Percentiles rank a stretch among this genome's conserved stretches.
phyloP scores from a whole-genome alignment of 176 grass and related monocot species.

The Chloris gayana region DNA sequence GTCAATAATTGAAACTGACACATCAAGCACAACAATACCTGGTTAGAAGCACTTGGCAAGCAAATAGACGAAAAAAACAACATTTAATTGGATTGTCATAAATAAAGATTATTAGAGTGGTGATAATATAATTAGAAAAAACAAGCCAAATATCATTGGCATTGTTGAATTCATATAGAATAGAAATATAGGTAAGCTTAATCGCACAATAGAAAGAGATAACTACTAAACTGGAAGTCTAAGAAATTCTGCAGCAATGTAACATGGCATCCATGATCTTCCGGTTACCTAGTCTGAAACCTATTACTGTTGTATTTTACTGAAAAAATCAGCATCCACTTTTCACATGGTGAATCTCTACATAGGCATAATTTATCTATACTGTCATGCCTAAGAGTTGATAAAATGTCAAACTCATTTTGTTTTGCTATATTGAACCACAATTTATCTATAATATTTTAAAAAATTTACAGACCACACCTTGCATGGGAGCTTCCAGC shows the following conservation, averaged over 20 bases:
- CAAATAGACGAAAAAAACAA: slow-evolving; percentile 10
- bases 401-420: not conserved
- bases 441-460: slow-evolving; percentile 14
- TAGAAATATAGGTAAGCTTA: not conserved
- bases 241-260: not conserved
- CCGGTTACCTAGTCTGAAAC: not conserved
- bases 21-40: not conserved
- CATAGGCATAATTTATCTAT: not conserved
- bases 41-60: not conserved
- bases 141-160: not conserved
- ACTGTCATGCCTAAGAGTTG: not conserved
- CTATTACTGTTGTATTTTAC: slow-evolving; percentile 7
- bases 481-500: too few relatives aligned
- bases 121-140: not conserved
- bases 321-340: not conserved
- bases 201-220: not conserved
- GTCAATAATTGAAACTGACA: not conserved
- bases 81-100: not conserved
- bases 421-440: not conserved
- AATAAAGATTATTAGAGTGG: not conserved
- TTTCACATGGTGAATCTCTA: slow-evolving; percentile 6
- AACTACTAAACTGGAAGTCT: not conserved
- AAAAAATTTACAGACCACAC: not conserved
- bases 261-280: not conserved
- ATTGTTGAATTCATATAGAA: not conserved